Evolutionary conservation across 495 filamentous ascomycete species (phyloP).

Genomic region (Neurospora sp.): DNA sequence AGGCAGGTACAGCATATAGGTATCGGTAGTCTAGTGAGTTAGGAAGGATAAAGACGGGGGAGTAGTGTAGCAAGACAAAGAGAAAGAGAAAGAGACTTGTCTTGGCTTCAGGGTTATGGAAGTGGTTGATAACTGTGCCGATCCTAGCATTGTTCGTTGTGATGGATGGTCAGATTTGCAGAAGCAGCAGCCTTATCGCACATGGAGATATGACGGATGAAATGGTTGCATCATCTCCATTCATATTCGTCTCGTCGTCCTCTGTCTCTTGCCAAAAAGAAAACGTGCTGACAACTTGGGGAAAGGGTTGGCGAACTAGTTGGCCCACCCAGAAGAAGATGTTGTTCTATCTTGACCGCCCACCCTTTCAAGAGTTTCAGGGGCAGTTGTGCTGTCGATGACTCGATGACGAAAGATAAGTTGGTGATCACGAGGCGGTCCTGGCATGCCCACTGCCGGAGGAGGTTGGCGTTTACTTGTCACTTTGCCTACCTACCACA

Average conservation of each 20-base stretch:
- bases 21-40: not conserved
- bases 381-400: not conserved
- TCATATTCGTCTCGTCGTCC: not conserved
- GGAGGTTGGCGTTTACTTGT: not conserved
- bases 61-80: not conserved
- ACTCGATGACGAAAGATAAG: conserved; percentile 21
- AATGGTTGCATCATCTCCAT: not conserved
- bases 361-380: not conserved
- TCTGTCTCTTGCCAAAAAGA: not conserved
- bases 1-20: not conserved
- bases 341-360: not conserved
- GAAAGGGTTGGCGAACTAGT: not conserved
- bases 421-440: conserved; percentile 17
- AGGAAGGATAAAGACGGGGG: too few species aligned
- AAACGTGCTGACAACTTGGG: not conserved
- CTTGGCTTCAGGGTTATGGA: not conserved
- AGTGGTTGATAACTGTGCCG: not conserved
- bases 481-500: not conserved
- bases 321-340: not conserved
- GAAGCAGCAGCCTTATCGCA: not conserved
- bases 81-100: not conserved
- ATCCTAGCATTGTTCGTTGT: not conserved
- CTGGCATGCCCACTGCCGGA: not conserved
- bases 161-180: not conserved
- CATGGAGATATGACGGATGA: not conserved